These are phyloP conservation scores for Pyrus bretschneideri DNA, from an alignment of 306 rosid genomes.

Conservation along the genomic window DNA sequence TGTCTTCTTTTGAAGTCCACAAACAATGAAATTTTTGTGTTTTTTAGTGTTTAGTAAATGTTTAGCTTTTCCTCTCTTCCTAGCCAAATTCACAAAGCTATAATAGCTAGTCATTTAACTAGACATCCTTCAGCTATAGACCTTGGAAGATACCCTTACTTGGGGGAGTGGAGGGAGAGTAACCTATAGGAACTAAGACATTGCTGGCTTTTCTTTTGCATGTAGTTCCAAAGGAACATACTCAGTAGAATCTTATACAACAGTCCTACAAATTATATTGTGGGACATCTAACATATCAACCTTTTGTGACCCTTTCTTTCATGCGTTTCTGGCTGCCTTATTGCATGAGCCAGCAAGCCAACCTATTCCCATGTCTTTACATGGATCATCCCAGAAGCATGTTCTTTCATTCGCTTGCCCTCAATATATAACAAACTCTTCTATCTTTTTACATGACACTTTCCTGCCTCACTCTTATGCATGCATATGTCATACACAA, in stretches of 20 bases:
- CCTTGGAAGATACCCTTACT: not conserved
- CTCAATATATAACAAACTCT: slow-evolving; percentile 29
- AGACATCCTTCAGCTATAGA: no score
- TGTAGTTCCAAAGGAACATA: slow-evolving; percentile 53
- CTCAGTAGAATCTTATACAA: slow-evolving; percentile 64
- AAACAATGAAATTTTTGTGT: no score
- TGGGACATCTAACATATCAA: slow-evolving; percentile 37
- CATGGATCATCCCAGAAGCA: slow-evolving; percentile 38
- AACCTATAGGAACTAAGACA: not conserved
- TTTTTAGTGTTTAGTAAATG: no score
- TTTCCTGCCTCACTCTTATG: not conserved
- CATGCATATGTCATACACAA: not conserved
- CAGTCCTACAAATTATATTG: slow-evolving; percentile 35
- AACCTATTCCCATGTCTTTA: slow-evolving; percentile 12
- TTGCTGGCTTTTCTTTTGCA: slow-evolving; percentile 9
- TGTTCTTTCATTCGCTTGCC: slow-evolving; percentile 26
- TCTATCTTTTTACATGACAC: slow-evolving; percentile 14
- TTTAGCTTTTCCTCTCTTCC: no score
- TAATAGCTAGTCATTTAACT: no score
- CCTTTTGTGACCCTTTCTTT: slow-evolving; percentile 16
- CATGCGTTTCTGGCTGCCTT: slow-evolving; percentile 24
- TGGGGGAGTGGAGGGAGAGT: not conserved
- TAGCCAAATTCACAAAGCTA: no score
- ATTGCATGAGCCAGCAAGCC: not conserved
- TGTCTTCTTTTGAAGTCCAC: no score